phyloP scores from a whole-genome alignment of 257 asterid species.

The Solanum gandarillasii region DNA sequence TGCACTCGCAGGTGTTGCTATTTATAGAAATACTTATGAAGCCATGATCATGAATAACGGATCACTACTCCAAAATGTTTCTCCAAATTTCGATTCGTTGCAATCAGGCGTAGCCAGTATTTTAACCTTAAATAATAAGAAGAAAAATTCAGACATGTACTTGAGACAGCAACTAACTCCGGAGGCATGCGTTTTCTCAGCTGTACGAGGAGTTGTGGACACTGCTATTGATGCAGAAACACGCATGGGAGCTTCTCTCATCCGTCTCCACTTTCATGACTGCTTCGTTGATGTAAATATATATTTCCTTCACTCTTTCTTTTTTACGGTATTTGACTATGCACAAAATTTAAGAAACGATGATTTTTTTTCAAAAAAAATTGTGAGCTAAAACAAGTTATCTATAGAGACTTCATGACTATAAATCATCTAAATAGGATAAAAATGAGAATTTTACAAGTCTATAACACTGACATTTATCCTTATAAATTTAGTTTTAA shows the following conservation, averaged over 20 bases:
- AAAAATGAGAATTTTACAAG: neutral
- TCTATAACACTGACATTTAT: neutral
- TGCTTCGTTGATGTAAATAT: constrained; percentile 4
- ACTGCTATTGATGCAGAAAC: neutral
- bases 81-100: neutral
- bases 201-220: neutral
- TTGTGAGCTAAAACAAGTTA: neutral
- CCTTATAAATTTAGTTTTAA: neutral
- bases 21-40: neutral
- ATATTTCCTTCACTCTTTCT: neutral
- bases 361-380: neutral
- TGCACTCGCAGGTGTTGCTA: neutral
- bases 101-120: neutral
- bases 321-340: neutral
- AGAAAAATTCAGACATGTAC: neutral
- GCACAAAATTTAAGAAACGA: neutral
- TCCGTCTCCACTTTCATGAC: constrained; percentile 5
- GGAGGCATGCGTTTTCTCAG: neutral
- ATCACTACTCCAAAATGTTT: neutral
- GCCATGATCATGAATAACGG: neutral
- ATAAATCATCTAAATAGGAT: neutral
- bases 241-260: constrained; percentile 9
- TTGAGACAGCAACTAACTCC: neutral
- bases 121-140: neutral
- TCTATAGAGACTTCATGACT: neutral